Base-by-base conservation (phyloP, 768 basidiomycete genomes). In the Solioccasus polychromus region DNA sequence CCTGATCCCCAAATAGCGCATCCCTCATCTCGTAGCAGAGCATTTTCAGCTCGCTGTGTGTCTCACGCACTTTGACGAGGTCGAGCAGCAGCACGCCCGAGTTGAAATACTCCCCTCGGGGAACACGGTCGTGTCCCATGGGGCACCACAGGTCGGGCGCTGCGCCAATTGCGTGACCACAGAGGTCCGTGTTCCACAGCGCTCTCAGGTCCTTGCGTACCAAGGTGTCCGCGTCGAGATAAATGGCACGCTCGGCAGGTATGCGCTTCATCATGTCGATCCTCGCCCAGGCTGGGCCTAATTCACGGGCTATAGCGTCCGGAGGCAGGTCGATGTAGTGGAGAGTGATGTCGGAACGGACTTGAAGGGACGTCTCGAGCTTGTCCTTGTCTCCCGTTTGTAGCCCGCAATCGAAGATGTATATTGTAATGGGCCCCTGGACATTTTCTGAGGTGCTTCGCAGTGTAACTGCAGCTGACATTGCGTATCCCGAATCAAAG, bases 51-150 rank as follows among this genome's bases (percentile, higher is more conserved):
- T 56, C 62, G 4, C 34, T 36, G 3, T 66, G 19, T 3, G 39
- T 44, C 17, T 25, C 30, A 12, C 79, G 65, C 9, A 68, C 56
- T 29, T 61, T 62, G 0, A 73, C 60, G 28, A 81, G 62, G 60
- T 81, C 73, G 48, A 81, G 46, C 10, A 81, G 59, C 42, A 82
- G 51, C 10, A 82, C 76, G 0, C 79, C 79, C 0, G 77, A 73
- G 34, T 80, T 82, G 67, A 80, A 80, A 50, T 79, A 80, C 7
- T 66, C 62, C 1, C 47, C 53, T 20, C 47, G 41, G 8, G 60
- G 55, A 15, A 68, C 35, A 5, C 48, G 64, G 1, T 59, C 57
- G 52, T 79, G 74, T 0, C 79, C 79, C 60, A 68, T 63, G 0
- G 78, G 79, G 44, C 57, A 65, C 3, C 79, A 78, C 18, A 82